These are phyloP conservation scores for Aureobasidium vineae DNA, from an alignment of 2,329 filamentous ascomycete species.

Conservation along the genomic window DNA sequence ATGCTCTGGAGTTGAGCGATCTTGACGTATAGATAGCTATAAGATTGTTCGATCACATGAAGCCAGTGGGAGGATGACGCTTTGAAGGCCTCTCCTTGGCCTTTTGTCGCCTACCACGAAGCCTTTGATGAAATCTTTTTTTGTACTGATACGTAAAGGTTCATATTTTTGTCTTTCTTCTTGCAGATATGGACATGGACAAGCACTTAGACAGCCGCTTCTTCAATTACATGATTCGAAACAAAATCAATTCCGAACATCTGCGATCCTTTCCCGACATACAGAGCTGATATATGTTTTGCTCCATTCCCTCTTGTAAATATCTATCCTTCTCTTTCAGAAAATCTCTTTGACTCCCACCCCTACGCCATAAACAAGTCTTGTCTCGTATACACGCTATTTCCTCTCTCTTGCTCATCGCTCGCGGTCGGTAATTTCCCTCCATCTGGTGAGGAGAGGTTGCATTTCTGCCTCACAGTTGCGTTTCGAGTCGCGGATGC, in stretches of 20 bases:
- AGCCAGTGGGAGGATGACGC: no score
- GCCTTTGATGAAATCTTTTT: no score
- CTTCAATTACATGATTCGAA: background rate
- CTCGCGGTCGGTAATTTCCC: slow-evolving; percentile 37
- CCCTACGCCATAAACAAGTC: background rate
- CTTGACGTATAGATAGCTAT: no score
- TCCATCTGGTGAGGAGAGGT: slow-evolving; percentile 47
- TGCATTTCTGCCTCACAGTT: slow-evolving; percentile 71
- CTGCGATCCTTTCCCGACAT: background rate
- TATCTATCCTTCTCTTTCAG: background rate
- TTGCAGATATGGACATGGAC: background rate
- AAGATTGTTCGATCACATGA: no score
- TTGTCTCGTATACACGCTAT: background rate
- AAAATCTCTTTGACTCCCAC: background rate
- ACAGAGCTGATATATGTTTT: background rate
- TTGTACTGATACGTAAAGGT: background rate
- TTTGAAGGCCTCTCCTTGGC: no score
- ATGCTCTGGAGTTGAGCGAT: no score
- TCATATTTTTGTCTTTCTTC: background rate
- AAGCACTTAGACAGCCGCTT: background rate
- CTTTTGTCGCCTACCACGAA: background rate
- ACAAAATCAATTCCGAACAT: background rate
- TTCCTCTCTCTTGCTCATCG: slow-evolving; percentile 12
- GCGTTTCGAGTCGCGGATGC: slow-evolving; percentile 57
- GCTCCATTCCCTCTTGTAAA: background rate